phyloP scores from a whole-genome alignment of 1,284 basidiomycete species.

The Melampsora larici-populina region DNA sequence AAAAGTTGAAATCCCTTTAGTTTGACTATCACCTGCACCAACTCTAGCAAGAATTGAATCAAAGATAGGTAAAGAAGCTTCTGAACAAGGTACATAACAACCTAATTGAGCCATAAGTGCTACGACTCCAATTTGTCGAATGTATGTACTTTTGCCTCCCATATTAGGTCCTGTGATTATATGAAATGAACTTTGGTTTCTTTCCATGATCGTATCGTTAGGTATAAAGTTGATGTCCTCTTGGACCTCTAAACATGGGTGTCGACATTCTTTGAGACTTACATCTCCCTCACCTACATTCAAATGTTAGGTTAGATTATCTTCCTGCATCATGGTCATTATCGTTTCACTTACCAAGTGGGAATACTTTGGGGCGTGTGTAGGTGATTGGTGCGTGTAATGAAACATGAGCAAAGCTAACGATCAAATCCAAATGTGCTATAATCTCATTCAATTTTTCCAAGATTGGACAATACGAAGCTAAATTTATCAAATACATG shows the following conservation, averaged over 20 bases:
- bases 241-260: conserved; percentile 95
- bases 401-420: conserved; percentile 87
- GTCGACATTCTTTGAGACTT: conserved; percentile 74
- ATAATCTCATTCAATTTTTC: conserved; percentile 83
- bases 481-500: conserved; percentile 55
- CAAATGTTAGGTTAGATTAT: neutral
- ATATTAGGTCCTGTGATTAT: conserved; percentile 79
- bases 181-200: conserved; percentile 58
- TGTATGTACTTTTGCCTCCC: conserved; percentile 74
- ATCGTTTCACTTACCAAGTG: conserved; percentile 49
- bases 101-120: conserved; percentile 93
- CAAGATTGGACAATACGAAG: conserved; percentile 83
- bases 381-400: conserved; percentile 81
- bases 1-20: conserved; percentile 97
- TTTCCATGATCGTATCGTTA: conserved; percentile 87
- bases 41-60: conserved; percentile 95
- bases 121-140: conserved; percentile 75
- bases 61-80: conserved; percentile 81
- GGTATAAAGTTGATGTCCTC: conserved; percentile 93
- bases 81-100: conserved; percentile 85
- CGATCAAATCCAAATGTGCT: conserved; percentile 85
- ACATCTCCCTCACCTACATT: conserved; percentile 69
- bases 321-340: neutral
- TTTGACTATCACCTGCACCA: conserved; percentile 92
- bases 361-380: conserved; percentile 71